These are phyloP conservation scores for Pulveroboletus sp. DNA, from an alignment of 768 basidiomycete genomes.

Conservation along the genomic window DNA sequence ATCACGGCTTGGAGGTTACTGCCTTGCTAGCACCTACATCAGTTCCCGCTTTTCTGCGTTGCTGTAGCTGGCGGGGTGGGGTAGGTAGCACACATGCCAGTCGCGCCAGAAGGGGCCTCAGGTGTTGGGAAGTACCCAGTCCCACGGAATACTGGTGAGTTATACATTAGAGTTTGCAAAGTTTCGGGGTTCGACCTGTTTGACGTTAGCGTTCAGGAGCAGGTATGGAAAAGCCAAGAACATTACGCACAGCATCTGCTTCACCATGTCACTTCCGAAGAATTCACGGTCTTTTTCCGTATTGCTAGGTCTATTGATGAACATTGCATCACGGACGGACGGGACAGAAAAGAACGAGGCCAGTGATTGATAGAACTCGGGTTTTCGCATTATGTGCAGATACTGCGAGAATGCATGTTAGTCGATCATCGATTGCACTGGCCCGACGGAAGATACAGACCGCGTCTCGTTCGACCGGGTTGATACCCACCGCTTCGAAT, in stretches of 20 bases:
- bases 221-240: neutral
- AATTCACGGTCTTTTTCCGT: constrained; percentile 79
- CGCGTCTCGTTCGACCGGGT: constrained; percentile 92
- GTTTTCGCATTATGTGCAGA: constrained; percentile 81
- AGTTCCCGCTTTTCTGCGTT: constrained; percentile 17
- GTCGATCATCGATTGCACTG: neutral
- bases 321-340: constrained; percentile 82
- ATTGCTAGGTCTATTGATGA: constrained; percentile 63
- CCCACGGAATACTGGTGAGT: constrained; percentile 43
- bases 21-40: constrained; percentile 26
- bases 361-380: constrained; percentile 87
- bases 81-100: constrained; percentile 18
- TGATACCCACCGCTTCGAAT: constrained; percentile 87
- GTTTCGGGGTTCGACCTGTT: constrained; percentile 72
- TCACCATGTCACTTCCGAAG: constrained; percentile 73
- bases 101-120: constrained; percentile 44
- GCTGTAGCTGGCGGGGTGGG: constrained; percentile 18
- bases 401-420: constrained; percentile 42
- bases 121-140: constrained; percentile 56
- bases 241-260: constrained; percentile 64
- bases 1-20: too few relatives aligned
- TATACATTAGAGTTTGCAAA: constrained; percentile 72
- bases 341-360: constrained; percentile 83
- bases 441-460: too few relatives aligned
- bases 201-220: neutral